phyloP scores from a whole-genome alignment of 2,329 filamentous ascomycete genomes.

The Tolypocladium nubicola region DNA sequence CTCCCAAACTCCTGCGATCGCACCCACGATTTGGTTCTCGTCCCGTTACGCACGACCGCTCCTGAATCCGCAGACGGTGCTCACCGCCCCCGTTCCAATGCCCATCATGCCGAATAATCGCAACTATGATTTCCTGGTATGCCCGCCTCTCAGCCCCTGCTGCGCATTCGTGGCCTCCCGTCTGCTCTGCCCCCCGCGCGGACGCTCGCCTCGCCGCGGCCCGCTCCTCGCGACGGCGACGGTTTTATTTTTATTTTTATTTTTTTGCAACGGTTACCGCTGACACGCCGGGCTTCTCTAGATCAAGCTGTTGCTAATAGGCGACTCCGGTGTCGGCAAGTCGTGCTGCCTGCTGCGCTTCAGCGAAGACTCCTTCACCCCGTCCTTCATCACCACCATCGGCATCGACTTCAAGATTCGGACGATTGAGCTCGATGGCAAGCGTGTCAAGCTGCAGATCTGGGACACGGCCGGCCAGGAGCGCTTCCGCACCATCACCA shows the following conservation, averaged over 20 bases:
- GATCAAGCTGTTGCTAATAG: slow-evolving; percentile 96
- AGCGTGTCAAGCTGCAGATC: slow-evolving; percentile 98
- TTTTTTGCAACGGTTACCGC: neutral
- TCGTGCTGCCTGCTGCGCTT: slow-evolving; percentile 95
- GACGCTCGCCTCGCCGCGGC: neutral
- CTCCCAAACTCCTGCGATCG: neutral
- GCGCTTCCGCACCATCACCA: slow-evolving; percentile 97
- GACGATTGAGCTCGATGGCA: slow-evolving; percentile 97
- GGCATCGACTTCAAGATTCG: slow-evolving; percentile 99
- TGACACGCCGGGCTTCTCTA: slow-evolving; percentile 24
- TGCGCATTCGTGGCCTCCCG: neutral
- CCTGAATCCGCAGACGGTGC: neutral
- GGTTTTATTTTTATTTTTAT: neutral
- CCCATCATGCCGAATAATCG: slow-evolving; percentile 83
- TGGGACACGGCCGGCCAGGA: slow-evolving; percentile 99
- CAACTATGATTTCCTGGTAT: slow-evolving; percentile 98
- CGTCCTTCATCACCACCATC: slow-evolving; percentile 97
- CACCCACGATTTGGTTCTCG: neutral
- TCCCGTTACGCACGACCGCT: neutral
- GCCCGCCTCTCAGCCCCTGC: slow-evolving; percentile 19
- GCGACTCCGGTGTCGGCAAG: slow-evolving; percentile 93
- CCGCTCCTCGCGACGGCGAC: neutral
- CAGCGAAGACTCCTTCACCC: slow-evolving; percentile 95
- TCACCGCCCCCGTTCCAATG: slow-evolving; percentile 3
- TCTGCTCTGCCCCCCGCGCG: neutral